A percentile compares a stretch with the other conserved stretches of the same genome.
These are phyloP conservation scores for Eimeria tenella DNA, from an alignment of 169 alveolate species.

Conservation along the genomic window DNA sequence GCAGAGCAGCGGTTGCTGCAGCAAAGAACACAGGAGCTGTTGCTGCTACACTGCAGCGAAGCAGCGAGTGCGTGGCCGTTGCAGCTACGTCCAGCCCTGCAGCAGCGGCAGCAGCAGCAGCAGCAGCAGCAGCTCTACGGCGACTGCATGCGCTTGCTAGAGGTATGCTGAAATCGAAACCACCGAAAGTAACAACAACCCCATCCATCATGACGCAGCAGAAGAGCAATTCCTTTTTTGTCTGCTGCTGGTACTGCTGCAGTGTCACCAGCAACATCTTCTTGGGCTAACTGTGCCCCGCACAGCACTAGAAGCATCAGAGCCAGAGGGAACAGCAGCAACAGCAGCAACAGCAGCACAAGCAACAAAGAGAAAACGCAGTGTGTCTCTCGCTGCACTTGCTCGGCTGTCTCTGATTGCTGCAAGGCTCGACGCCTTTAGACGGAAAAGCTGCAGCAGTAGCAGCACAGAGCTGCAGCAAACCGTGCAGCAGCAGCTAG, in stretches of 20 bases:
- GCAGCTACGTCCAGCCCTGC: not conserved
- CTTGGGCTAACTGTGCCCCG: not conserved
- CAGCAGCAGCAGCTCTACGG: conserved; percentile 12
- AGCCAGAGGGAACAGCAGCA: conserved; percentile 2
- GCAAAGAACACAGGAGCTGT: not conserved
- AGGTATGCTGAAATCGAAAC: not conserved
- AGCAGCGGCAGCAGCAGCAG: not conserved
- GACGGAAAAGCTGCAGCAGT: not conserved
- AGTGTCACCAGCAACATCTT: not conserved
- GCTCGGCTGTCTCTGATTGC: conserved; percentile 1
- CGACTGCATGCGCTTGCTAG: conserved; percentile 29
- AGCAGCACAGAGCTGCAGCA: not conserved
- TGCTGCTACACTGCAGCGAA: conserved; percentile 27
- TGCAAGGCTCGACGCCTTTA: conserved; percentile 2
- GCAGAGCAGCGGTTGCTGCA: conserved; percentile 17
- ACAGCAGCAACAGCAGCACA: not conserved
- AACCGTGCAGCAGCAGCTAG: conserved; percentile 1
- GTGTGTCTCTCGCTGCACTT: not conserved
- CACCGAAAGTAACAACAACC: too few relatives aligned
- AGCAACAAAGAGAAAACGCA: not conserved
- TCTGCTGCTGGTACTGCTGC: not conserved
- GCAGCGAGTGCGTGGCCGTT: conserved; percentile 20
- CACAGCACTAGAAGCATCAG: not conserved
- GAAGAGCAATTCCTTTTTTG: too few relatives aligned
- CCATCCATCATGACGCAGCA: too few relatives aligned